Conservation (phyloP, 768 basidiomycete species). For the Auricularia auricula-judae region DNA sequence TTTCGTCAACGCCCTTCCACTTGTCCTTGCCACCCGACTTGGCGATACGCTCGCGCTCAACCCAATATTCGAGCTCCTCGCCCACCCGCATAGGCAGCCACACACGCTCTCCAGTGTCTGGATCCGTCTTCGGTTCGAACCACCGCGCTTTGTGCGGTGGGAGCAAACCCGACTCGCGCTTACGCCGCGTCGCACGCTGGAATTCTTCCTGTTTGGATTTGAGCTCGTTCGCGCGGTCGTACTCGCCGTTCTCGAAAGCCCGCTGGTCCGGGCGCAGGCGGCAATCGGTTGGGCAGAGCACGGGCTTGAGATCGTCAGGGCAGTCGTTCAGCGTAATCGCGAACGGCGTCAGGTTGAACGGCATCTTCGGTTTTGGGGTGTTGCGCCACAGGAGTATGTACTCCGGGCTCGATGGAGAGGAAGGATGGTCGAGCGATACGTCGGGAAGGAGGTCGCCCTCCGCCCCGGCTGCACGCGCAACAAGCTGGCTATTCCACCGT, state of each 20-base stretch:
- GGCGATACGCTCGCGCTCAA: conserved; percentile 59
- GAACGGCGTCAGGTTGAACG: conserved; percentile 93
- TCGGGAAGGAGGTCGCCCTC: conserved; percentile 61
- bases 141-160: conserved; percentile 75
- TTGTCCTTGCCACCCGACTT: conserved; percentile 21
- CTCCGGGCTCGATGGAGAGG: conserved; percentile 38
- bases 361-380: conserved; percentile 68
- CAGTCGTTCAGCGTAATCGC: conserved; percentile 89
- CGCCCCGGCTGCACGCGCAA: conserved; percentile 64
- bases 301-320: conserved; percentile 57
- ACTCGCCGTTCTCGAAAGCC: conserved; percentile 83
- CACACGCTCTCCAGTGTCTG: conserved; percentile 81
- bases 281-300: conserved; percentile 83
- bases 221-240: conserved; percentile 70
- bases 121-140: conserved; percentile 75
- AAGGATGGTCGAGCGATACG: conserved; percentile 35
- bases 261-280: conserved; percentile 86
- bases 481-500: conserved; percentile 89
- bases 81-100: conserved; percentile 59
- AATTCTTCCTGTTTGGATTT: conserved; percentile 76
- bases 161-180: conserved; percentile 62
- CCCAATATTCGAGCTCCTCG: conserved; percentile 70
- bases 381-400: conserved; percentile 90
- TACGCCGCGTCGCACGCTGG: conserved; percentile 62
- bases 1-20: conserved; percentile 67